Base-by-base conservation (phyloP, 2,329 filamentous ascomycete genomes). In the Madurella fahalii region DNA sequence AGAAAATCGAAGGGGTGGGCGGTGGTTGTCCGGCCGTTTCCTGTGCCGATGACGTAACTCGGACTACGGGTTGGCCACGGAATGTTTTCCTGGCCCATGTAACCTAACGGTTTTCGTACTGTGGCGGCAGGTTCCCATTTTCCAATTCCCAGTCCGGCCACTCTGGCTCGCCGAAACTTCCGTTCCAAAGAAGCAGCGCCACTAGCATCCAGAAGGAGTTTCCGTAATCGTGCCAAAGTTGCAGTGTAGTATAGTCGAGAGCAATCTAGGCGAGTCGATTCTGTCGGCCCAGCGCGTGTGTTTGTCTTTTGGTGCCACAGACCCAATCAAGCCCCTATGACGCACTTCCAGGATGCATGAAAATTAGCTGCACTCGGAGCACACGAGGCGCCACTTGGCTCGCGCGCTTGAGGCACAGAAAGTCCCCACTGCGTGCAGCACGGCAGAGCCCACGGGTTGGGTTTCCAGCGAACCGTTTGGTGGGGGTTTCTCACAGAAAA, bases 1-100 rank as follows among this genome's bases (percentile, higher is more conserved):
- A 52, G 40, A 49, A 50, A 25, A n/a, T n/a, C 47, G 43, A 47
- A 46, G 44, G 47, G 53, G 34, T 48, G 58, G 31, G 52, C 51
- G 43, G 18, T 40, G 34, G 43, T 58, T 59, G 53, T 52, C 50
- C 51, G 53, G 55, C 53, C 45, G 49, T 57, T 57, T 44, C 47
- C 47, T 37, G 44, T 50, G 47, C 30, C 60, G 58, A 63, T 64
- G 63, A 64, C 63, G 63, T 64, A 64, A 63, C 50, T 47, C 47
- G 50, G 40, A 56, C 43, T 18, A 42, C 40, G 20, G 48, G 43
- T 16, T 41, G 52, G 42, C 48, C 50, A 51, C 60, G 58, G 50
- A 59, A 62, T 59, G 52, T 31, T 59, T 54, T 61, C 59, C 59
- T 56, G 53, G 40, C 40, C 57, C 53, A 58, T 63, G 55, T 57